phyloP scores from a whole-genome alignment of 108 stramenopile genomes.

The Nannochloropsis oceanica region DNA sequence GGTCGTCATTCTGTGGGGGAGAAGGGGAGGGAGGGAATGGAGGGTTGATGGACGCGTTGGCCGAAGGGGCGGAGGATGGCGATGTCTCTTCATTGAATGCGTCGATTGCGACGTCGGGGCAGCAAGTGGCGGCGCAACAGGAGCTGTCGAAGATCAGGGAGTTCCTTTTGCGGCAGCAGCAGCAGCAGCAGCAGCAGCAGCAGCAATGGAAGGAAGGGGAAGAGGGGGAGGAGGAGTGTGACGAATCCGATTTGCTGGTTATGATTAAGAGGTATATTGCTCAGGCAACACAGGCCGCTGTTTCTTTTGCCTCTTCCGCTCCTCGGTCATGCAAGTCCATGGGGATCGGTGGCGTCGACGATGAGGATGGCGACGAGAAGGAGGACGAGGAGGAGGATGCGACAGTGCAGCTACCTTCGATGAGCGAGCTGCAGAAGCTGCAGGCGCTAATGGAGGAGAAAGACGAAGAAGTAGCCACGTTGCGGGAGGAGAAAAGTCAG shows the following conservation, averaged over 20 bases:
- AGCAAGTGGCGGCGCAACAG: not conserved
- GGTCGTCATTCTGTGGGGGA: not conserved
- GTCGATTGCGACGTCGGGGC: not conserved
- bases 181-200: not conserved
- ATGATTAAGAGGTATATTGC: too few relatives aligned
- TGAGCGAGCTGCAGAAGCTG: not conserved
- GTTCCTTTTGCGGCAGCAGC: not conserved
- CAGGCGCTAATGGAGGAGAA: not conserved
- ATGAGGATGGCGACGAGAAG: not conserved
- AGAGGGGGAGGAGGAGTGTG: not conserved
- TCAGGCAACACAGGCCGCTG: too few relatives aligned
- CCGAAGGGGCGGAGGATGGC: not conserved
- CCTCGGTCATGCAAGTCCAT: too few relatives aligned
- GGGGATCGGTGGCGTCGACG: too few relatives aligned
- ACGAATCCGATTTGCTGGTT: too few relatives aligned
- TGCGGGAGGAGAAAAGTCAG: not conserved
- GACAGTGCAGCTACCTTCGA: not conserved
- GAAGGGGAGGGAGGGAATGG: not conserved
- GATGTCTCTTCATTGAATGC: not conserved
- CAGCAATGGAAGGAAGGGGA: not conserved
- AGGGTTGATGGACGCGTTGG: not conserved
- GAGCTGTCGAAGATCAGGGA: constrained; percentile 10
- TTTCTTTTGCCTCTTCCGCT: too few relatives aligned
- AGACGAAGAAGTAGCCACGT: not conserved
- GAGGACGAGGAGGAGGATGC: not conserved